Base-by-base conservation (phyloP, 2,329 filamentous ascomycete species). In the Leptographium galeiforme region DNA sequence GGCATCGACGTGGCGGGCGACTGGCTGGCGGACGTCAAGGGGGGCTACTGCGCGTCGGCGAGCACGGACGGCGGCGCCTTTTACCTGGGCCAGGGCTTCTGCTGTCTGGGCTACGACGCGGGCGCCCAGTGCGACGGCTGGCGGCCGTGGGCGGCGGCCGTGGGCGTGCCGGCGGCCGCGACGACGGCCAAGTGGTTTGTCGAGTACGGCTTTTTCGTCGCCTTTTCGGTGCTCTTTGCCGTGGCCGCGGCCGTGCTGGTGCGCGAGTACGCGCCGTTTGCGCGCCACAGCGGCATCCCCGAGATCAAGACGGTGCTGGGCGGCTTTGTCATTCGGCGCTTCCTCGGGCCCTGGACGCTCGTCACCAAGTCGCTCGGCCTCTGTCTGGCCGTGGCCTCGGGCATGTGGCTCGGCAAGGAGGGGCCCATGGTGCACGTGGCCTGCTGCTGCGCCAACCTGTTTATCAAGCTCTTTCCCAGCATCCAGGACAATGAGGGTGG, bases 301-400 rank as follows among this genome's bases (percentile, higher is more conserved):
- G 91, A 98, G 72, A 94, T 98, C 70, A 98, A 98, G 74, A 96
- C 90, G 3, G 81, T 98, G 10, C 72, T 98, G 52, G 91, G 91
- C 43, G 91, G 91, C 7, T 96, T 96, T 66, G 84, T 98, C 36
- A 96, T 98, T 57, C 79, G 84, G 56, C 80, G 84, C 55, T 95
- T 97, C 62, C 74, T 97, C 63, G 88, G 90, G 11, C 75, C 76
- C 36, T 96, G 90, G 90, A 96, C 91, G 1, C 72, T 97, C 63
- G 67, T 88, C 34, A 89, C 89, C 53, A 97, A 97, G 66, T 94
- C 89, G 2, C 67, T 97, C 45, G 93, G 93, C 33, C 69, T 95
- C 81, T 90, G 89, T 66, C 78, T 97, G 39, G 86, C 91, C 45
- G 91, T 96, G 46, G 87, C 88, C 59, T 96, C 90, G 7, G 91